A percentile compares a stretch with the other conserved stretches of the same genome.
phyloP scores from a whole-genome alignment of 768 basidiomycete species.

The Mycena haematopus region DNA sequence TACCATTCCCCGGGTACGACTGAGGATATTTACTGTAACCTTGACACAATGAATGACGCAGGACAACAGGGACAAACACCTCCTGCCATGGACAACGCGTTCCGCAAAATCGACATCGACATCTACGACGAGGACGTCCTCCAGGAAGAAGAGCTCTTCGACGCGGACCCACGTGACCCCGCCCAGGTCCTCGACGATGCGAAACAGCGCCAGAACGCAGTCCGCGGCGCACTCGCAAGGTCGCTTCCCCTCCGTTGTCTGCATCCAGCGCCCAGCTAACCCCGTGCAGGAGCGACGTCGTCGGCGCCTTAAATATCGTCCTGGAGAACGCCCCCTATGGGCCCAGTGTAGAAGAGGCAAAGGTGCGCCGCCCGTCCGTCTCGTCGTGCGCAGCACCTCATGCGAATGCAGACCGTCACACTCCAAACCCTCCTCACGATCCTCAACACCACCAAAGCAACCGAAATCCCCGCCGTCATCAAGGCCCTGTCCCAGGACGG shows the following conservation, averaged over 20 bases:
- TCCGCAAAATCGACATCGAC: constrained; percentile 95
- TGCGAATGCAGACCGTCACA: constrained; percentile 64
- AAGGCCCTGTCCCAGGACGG: constrained; percentile 72
- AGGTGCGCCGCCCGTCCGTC: constrained; percentile 56
- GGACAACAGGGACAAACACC: constrained; percentile 9
- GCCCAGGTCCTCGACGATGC: constrained; percentile 76
- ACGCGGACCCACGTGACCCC: constrained; percentile 83
- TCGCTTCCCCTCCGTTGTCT: constrained; percentile 43
- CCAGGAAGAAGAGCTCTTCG: constrained; percentile 84
- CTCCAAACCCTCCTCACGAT: constrained; percentile 85
- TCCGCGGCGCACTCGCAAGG: constrained; percentile 78
- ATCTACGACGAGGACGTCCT: constrained; percentile 90
- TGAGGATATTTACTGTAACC: too few species aligned
- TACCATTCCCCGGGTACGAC: too few species aligned
- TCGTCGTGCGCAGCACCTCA: constrained; percentile 3
- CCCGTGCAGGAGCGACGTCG: constrained; percentile 70
- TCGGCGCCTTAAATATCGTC: constrained; percentile 71
- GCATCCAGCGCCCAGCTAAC: not conserved
- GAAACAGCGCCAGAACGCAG: constrained; percentile 73
- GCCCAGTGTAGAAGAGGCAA: constrained; percentile 85
- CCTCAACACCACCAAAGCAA: constrained; percentile 91
- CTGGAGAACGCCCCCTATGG: constrained; percentile 91
- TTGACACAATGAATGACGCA: not conserved
- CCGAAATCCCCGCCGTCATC: constrained; percentile 82
- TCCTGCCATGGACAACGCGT: constrained; percentile 56